Conservation (phyloP, 148 eudicot species). For the Hydrangea macrophylla region DNA sequence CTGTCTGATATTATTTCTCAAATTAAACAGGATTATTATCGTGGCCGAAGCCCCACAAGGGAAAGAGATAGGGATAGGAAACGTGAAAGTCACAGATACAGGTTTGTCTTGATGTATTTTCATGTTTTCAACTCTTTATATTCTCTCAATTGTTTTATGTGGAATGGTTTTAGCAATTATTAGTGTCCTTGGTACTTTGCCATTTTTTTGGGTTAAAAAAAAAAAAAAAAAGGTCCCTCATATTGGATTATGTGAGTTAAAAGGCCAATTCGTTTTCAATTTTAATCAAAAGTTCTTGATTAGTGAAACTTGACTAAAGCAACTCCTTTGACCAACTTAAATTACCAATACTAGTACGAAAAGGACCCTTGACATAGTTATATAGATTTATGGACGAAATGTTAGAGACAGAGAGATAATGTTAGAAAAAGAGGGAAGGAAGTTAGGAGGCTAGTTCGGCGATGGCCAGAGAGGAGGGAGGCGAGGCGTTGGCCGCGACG, state of each 20-base stretch:
- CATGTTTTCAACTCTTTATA: background rate
- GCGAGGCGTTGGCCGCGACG: too few relatives aligned
- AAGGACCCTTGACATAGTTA: too few relatives aligned
- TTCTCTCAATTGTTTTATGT: background rate
- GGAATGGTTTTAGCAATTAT: background rate
- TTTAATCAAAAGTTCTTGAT: too few relatives aligned
- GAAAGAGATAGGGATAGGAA: constrained; percentile 83
- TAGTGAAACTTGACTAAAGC: too few relatives aligned
- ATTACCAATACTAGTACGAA: too few relatives aligned
- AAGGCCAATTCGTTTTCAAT: background rate
- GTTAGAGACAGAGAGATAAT: too few relatives aligned
- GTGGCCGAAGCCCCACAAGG: constrained; percentile 78
- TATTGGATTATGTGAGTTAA: background rate
- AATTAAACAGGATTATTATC: constrained; percentile 59
- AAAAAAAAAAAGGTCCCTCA: background rate
- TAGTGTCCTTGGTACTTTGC: background rate
- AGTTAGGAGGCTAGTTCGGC: too few relatives aligned
- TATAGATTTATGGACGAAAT: too few relatives aligned
- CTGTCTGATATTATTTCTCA: constrained; percentile 5
- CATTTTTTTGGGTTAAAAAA: background rate
- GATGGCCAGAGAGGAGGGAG: too few relatives aligned
- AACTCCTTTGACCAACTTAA: too few relatives aligned
- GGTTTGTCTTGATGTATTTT: constrained; percentile 41
- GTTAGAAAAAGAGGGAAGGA: too few relatives aligned
- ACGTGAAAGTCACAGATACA: constrained; percentile 89